Base-by-base conservation (phyloP, 2,329 filamentous ascomycete genomes). In the Colletotrichum siamense region DNA sequence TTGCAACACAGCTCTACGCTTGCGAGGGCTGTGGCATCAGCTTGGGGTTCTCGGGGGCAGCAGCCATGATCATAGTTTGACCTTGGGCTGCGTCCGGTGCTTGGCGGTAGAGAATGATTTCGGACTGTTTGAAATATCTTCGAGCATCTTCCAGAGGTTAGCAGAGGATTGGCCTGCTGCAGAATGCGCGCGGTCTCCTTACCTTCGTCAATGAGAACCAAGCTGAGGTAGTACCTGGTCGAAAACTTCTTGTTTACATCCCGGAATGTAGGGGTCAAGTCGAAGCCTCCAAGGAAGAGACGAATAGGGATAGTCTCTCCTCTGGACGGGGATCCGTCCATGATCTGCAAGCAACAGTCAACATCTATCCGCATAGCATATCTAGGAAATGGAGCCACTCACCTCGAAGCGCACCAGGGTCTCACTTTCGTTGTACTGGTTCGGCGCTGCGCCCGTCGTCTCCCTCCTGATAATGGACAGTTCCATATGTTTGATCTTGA, bases 401-500 rank as follows among this genome's bases (percentile, higher is more conserved):
- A 95, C 94, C 92, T 99, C 97, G 81, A 99, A 99, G 79, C 98
- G 93, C 73, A 99, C 97, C 81, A 99, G 88, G 4, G 97, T 99
- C 87, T 99, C 97, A 86, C 96, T 99, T 89, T 99, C 98, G 84
- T 99, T 99, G 88, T 99, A 99, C 86, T 99, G 98, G 84, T 99
- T 99, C 8, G 97, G 97, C 26, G 97, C 95, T 7, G 96, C 95
- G 71, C 98, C 97, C 1, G 97, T 99, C 4, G 97, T 99, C 87
- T 99, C 97, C 81, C 98, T 91, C 79, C 98, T 92, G 84, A 99
- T 99, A 82, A 99, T 99, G 79, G 95, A 98, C 78, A 99, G 88
- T 88, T 99, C 97, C 97, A 99, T 99, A 86, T 99, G 97, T 88
- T 99, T 98, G 86, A 99, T 99, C 92, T 99, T 99, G 85, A 99